Conservation (phyloP, 352 stramenopile genomes). For the Globisporangium cystogenes region DNA sequence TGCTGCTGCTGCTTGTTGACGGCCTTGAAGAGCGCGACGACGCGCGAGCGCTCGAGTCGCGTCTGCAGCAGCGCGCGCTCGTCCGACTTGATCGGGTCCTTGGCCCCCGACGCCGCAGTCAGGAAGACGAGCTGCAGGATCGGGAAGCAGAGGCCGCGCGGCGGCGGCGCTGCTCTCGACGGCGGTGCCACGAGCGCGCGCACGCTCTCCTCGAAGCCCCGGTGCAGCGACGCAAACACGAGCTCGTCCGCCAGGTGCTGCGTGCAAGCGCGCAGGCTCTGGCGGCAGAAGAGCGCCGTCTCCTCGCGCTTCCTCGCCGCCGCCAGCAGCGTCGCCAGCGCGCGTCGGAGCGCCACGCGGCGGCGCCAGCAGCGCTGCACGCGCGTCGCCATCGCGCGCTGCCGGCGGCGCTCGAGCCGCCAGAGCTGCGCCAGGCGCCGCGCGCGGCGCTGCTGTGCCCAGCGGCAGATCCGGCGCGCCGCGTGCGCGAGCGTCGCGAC, state of each 20-base stretch:
- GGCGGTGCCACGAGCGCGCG: not conserved
- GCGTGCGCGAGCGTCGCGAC: constrained; percentile 15
- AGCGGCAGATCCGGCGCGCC: constrained; percentile 24
- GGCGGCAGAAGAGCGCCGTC: constrained; percentile 22
- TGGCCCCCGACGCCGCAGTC: constrained; percentile 30
- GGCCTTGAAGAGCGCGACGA: constrained; percentile 42
- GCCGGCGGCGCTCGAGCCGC: constrained; percentile 22
- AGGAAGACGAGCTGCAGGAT: constrained; percentile 46
- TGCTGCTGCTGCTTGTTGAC: constrained; percentile 22
- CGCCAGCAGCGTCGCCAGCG: constrained; percentile 14
- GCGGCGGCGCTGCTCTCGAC: not conserved
- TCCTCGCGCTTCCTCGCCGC: constrained; percentile 21
- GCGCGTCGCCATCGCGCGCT: constrained; percentile 13
- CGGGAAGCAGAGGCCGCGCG: constrained; percentile 16
- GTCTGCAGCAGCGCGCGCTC: constrained; percentile 28
- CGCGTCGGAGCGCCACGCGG: constrained; percentile 18
- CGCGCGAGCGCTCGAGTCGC: constrained; percentile 48
- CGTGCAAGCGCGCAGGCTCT: constrained; percentile 30
- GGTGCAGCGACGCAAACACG: constrained; percentile 22
- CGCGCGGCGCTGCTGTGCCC: constrained; percentile 30
- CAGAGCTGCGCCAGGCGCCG: constrained; percentile 29
- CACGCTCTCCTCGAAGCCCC: constrained; percentile 8
- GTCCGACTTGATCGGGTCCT: constrained; percentile 31
- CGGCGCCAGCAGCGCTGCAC: constrained; percentile 26
- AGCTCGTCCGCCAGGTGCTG: constrained; percentile 39